Evolutionary conservation across 495 filamentous ascomycete genomes (phyloP), one percentile per base, ranked within the genome.

Genomic region (Xeromyces bisporus): DNA sequence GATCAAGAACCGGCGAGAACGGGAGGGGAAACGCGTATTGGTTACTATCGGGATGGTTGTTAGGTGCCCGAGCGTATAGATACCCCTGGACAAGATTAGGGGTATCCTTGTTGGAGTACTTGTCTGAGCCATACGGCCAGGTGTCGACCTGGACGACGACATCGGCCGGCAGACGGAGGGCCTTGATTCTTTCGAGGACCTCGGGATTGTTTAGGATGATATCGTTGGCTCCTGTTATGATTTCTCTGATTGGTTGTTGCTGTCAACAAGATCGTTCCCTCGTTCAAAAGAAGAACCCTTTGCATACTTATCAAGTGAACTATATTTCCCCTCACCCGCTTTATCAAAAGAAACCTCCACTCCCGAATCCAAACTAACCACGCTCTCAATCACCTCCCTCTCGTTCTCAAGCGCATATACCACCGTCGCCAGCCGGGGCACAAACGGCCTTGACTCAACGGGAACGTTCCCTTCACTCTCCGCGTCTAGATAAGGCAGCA

Each of bases 1-100:
- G 5, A 81, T 75, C 1, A 73, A 33, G 58, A 83, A 34, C 75
- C 75, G 28, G 3, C 1, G 73, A 33, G 58, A 83, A 34, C 75
- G 75, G 28, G 3, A 89, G 58, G 0, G 82, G 82, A 31, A 79
- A 72, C 1, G 80, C 72, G 49, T 91, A 91, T 44, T 81, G 73
- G 40, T 85, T 86, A 18, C 45, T 43, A 12, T 60, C 54, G 0
- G 27, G 23, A 21, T 36, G 35, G 11, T 48, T 29, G 7, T 44
- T 38, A 2, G 39, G 11, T 1, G 46, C 32, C 4, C 42, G 32
- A 42, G 53, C 46, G 23, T 56, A 57, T 7, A 58, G 46, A 26
- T 36, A 57, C 18, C 51, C 50, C 49, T 57, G 20, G n/a, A 23
- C 34, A 9, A 6, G 8, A 5, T 11, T 20, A 3, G 9, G 7